These are phyloP conservation scores for Pelargonium myrrhifolium DNA, from an alignment of 441 rosid genomes.

Conservation along the genomic window DNA sequence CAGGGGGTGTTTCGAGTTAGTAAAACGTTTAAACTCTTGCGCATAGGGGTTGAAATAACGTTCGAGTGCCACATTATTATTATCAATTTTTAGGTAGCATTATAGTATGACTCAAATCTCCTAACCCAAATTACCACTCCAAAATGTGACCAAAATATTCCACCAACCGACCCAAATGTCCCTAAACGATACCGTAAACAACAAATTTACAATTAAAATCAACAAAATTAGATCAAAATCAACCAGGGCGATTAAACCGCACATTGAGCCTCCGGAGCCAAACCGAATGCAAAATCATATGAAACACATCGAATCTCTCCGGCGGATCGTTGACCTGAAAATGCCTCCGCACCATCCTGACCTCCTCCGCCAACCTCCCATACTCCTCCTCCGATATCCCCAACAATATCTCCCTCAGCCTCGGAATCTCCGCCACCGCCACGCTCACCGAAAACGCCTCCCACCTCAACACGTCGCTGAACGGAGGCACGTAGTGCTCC, in stretches of 20 bases:
- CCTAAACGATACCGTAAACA: too few relatives aligned
- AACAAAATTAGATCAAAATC: not conserved
- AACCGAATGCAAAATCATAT: constrained; percentile 85
- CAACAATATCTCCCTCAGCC: constrained; percentile 51
- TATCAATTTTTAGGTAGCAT: too few relatives aligned
- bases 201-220: too few relatives aligned
- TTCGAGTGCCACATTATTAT: too few relatives aligned
- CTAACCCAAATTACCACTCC: too few relatives aligned
- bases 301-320: constrained; percentile 72
- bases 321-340: constrained; percentile 76
- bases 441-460: constrained; percentile 59
- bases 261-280: constrained; percentile 82
- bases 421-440: constrained; percentile 57
- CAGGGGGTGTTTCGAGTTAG: too few relatives aligned
- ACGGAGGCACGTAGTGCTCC: constrained; percentile 69
- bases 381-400: constrained; percentile 64
- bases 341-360: constrained; percentile 50
- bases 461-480: constrained; percentile 80
- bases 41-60: too few relatives aligned
- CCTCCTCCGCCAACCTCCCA: constrained; percentile 68
- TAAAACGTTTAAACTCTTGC: too few relatives aligned
- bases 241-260: not conserved
- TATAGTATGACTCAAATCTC: too few relatives aligned
- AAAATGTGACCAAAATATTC: too few relatives aligned
- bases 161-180: too few relatives aligned